These are phyloP conservation scores for Pulveroboletus sp. DNA, from an alignment of 1,284 basidiomycete genomes.

Conservation along the genomic window DNA sequence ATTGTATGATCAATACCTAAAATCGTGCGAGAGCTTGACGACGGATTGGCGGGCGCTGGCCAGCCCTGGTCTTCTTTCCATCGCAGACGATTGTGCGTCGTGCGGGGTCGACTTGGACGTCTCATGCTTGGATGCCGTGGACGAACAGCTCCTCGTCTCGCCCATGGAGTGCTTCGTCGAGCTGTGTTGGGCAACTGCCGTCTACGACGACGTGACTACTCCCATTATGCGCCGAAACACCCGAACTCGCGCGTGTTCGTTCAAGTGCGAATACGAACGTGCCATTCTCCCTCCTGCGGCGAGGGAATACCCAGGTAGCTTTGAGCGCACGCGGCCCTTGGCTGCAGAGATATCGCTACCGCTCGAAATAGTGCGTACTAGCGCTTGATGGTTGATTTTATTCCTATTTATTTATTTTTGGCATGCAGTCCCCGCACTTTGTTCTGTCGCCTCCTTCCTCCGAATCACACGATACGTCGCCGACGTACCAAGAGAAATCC, in stretches of 20 bases:
- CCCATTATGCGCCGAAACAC: not conserved
- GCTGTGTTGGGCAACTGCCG: conserved; percentile 31
- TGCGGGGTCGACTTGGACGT: conserved; percentile 33
- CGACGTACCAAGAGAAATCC: conserved; percentile 12
- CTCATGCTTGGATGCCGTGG: conserved; percentile 29
- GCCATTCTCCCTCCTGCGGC: not conserved
- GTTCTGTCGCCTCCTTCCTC: conserved; percentile 2
- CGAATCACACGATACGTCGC: conserved; percentile 12
- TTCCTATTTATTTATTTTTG: not conserved
- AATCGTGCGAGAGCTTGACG: not conserved
- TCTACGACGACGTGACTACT: conserved; percentile 24
- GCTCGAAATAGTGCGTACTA: conserved; percentile 20
- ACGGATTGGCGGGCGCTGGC: conserved; percentile 4
- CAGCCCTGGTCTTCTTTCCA: conserved; percentile 12
- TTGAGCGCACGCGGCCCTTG: conserved; percentile 16
- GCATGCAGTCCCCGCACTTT: conserved; percentile 12
- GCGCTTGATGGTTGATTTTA: not conserved
- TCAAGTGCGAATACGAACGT: conserved; percentile 15
- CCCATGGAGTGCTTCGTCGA: conserved; percentile 34
- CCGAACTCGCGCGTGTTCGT: conserved; percentile 17
- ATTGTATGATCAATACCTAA: conserved; percentile 12
- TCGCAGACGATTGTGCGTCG: conserved; percentile 28
- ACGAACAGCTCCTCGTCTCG: conserved; percentile 33
- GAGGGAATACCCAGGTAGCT: conserved; percentile 15
- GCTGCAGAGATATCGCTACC: conserved; percentile 24